Evolutionary conservation across 1,139 yeast genomes (phyloP), one percentile per base, ranked within the genome.

Genomic region (Magnusiomyces suaveolens): DNA sequence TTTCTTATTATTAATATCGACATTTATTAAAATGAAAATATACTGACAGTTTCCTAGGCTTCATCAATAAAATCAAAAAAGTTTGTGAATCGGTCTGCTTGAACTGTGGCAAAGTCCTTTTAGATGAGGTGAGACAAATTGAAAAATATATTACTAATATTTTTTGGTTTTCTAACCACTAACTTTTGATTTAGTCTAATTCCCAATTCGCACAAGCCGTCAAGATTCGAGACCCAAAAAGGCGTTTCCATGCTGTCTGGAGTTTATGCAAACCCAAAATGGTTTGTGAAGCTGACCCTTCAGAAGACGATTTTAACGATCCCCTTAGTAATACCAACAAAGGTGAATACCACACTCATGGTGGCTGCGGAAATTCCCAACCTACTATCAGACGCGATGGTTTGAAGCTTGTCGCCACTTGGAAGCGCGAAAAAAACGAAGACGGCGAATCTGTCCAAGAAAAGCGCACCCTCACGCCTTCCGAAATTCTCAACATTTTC

Each of bases 291-390:
- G 89, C 95, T 48, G 96, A 88, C 67, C 81, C 83, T 51, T 80
- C 82, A 39, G 85, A 81, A 55, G 89, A 85, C 53, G 61, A 60
- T 38, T 63, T 59, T 46, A 60, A 56, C 48, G 64, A 59, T 25
- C 54, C 59, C 36, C 59, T 59, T 32, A 68, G 69, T 55, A 75
- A 74, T 50, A 76, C 75, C 6, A 70, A 71, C 47, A 64, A 66
- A 24, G 64, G 64, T 12, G 71, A 74, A 46, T 62, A 71, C 49
- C 69, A 77, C 24, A 80, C 86, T 51, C 87, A 96, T 74, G 98
- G 98, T 55, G 98, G 98, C 46, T 94, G 99, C 78, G 99, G 99
- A 62, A 94, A 90, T 67, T 79, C 89, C 2, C 99, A 94, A 70
- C 99, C 99, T 20, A 83, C 95, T 33, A 82, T 94, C 63, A 88